A percentile compares a stretch with the other conserved stretches of the same genome.
These are phyloP conservation scores for Acer negundo DNA, from an alignment of 345 rosid species.

Conservation along the genomic window DNA sequence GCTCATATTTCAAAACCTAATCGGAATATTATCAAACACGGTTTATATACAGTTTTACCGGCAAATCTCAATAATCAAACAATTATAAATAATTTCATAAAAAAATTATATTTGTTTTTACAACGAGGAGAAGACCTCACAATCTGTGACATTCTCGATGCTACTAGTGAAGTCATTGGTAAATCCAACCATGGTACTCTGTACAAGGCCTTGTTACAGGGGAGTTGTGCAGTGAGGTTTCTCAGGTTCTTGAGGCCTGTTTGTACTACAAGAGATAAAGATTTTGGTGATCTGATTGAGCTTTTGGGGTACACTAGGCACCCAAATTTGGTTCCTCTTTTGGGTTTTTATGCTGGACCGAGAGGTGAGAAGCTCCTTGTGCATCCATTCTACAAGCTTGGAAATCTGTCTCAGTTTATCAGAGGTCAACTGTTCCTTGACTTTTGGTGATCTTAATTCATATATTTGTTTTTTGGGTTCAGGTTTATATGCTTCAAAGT, in stretches of 20 bases:
- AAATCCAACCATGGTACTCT: conserved; percentile 86
- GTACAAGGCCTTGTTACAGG: conserved; percentile 74
- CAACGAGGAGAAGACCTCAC: conserved; percentile 78
- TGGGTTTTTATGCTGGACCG: conserved; percentile 84
- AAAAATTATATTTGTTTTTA: too few species aligned
- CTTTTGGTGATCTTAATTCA: neutral
- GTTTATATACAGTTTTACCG: neutral
- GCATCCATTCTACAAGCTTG: conserved; percentile 66
- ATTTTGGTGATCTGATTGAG: conserved; percentile 52
- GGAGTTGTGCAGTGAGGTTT: conserved; percentile 52
- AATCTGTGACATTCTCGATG: conserved; percentile 78
- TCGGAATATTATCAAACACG: neutral
- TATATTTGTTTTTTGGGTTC: neutral
- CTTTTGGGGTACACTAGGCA: conserved; percentile 64
- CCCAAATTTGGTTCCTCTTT: conserved; percentile 79
- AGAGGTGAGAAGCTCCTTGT: conserved; percentile 95
- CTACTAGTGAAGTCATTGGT: conserved; percentile 95
- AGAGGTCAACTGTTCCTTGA: conserved; percentile 46
- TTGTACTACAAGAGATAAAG: conserved; percentile 51
- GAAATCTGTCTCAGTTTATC: conserved; percentile 71
- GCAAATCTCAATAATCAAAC: neutral
- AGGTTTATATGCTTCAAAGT: neutral
- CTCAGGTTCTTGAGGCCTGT: conserved; percentile 85
- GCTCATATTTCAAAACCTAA: neutral
- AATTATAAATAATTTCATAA: neutral